Evolutionary conservation across 108 stramenopile genomes (phyloP).

Genomic region (Halocafeteria seosinensis): DNA sequence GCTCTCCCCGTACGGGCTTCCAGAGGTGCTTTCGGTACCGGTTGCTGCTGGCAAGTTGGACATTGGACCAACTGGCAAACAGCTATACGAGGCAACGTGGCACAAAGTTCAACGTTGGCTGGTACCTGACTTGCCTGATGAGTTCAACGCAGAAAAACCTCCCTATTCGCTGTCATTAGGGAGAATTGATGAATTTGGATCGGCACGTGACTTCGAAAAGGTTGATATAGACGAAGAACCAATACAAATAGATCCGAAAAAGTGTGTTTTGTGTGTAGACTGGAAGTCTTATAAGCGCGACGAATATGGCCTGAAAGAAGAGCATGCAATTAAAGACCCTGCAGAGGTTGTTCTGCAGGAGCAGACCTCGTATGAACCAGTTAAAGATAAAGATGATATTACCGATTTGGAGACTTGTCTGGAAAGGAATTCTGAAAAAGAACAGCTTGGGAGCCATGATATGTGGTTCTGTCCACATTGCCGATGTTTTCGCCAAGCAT

Average conservation of each 20-base stretch:
- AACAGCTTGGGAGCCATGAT: slow-evolving; percentile 85
- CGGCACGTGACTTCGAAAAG: too few relatives aligned
- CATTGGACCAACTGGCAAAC: not conserved
- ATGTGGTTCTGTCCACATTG: slow-evolving; percentile 93
- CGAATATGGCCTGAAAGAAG: too few relatives aligned
- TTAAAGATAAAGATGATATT: not conserved
- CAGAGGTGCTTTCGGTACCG: not conserved
- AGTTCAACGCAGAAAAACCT: not conserved
- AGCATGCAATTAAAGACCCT: too few relatives aligned
- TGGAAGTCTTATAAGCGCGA: not conserved
- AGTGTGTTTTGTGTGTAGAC: not conserved
- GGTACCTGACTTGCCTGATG: not conserved
- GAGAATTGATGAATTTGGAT: not conserved
- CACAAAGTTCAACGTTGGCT: not conserved
- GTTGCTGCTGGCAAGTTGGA: not conserved
- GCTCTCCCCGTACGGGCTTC: not conserved
- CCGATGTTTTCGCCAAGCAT: slow-evolving; percentile 75
- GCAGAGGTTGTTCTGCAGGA: not conserved
- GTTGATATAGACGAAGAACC: not conserved
- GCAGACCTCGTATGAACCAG: not conserved
- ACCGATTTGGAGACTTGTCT: slow-evolving; percentile 43
- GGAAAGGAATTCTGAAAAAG: slow-evolving; percentile 65
- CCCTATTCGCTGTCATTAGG: not conserved
- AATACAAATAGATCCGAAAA: not conserved
- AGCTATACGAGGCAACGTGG: not conserved